A percentile compares a stretch with the other conserved stretches of the same genome.
phyloP scores from a whole-genome alignment of 345 rosid genomes.

The Sisymbrium altissimum region DNA sequence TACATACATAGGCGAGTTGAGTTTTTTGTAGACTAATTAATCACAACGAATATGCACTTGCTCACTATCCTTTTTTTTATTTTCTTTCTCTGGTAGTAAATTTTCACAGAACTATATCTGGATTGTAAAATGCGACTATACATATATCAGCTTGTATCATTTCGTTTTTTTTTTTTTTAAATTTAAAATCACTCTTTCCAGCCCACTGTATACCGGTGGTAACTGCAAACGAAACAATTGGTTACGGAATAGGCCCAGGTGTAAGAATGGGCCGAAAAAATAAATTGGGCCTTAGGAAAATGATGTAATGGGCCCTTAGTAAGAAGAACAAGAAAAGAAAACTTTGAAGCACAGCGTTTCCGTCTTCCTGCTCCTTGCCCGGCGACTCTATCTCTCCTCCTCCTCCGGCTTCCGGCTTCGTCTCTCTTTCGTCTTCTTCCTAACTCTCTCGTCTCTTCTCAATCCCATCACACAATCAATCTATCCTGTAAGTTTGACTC shows the following conservation, averaged over 20 bases:
- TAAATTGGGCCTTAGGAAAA: slow-evolving; percentile 3
- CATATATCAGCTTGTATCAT: not conserved
- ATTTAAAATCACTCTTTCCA: not conserved
- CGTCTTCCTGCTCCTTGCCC: not conserved
- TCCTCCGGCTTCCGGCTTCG: no score
- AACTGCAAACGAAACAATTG: not conserved
- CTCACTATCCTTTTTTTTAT: not conserved
- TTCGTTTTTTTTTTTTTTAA: not conserved
- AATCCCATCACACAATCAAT: not conserved
- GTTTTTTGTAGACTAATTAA: slow-evolving; percentile 25
- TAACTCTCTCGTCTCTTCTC: not conserved
- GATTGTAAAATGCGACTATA: not conserved
- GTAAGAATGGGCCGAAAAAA: not conserved
- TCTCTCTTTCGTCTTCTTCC: not conserved
- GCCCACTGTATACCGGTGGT: not conserved
- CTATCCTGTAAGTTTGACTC: not conserved
- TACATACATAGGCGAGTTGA: not conserved
- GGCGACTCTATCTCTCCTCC: not conserved
- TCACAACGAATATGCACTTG: not conserved
- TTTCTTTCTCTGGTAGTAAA: not conserved
- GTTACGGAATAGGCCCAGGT: not conserved
- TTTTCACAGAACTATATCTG: not conserved
- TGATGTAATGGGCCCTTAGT: not conserved
- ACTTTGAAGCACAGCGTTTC: not conserved
- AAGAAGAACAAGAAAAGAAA: not conserved